phyloP scores from a whole-genome alignment of 225 moss, liverwort and hornwort genomes.

The Physcomitrellopsis africana region DNA sequence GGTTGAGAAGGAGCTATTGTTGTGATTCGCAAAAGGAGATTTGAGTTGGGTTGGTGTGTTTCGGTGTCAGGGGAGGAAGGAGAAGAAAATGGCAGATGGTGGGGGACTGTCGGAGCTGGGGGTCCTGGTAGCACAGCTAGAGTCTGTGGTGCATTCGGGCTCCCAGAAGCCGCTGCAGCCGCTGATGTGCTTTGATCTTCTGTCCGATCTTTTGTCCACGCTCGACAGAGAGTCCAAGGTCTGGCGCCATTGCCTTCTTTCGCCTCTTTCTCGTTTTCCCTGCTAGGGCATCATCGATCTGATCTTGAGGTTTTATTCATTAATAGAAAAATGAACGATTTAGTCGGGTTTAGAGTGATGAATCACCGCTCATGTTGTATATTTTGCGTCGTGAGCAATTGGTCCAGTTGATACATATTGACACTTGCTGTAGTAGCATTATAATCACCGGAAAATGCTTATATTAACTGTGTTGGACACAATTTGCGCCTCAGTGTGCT shows the following conservation, averaged over 20 bases:
- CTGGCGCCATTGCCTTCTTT: not conserved
- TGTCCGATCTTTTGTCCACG: conserved; percentile 87
- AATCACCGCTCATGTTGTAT: not conserved
- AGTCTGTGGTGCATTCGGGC: conserved; percentile 86
- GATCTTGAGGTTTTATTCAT: conserved; percentile 14
- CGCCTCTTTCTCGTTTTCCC: not conserved
- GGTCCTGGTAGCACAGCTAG: conserved; percentile 95
- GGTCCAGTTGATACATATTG: not conserved
- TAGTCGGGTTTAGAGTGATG: conserved; percentile 22
- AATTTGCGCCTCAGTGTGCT: not conserved
- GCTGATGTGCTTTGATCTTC: conserved; percentile 97
- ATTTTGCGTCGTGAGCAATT: conserved; percentile 21
- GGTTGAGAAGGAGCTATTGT: conserved; percentile 23
- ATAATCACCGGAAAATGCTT: not conserved
- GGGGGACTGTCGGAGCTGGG: conserved; percentile 89
- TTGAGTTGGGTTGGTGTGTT: not conserved
- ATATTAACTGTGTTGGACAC: conserved; percentile 10
- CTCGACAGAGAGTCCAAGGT: conserved; percentile 82
- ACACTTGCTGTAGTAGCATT: not conserved
- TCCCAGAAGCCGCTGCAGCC: conserved; percentile 89
- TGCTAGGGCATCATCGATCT: conserved; percentile 11
- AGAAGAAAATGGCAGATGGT: conserved; percentile 56
- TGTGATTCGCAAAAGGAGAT: conserved; percentile 7
- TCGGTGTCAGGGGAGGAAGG: not conserved
- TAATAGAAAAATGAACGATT: not conserved